Percentiles rank a stretch among this genome's conserved stretches.
These are phyloP conservation scores for Hanseniaspora valbyensis DNA, from an alignment of 805 yeast species.

Conservation along the genomic window DNA sequence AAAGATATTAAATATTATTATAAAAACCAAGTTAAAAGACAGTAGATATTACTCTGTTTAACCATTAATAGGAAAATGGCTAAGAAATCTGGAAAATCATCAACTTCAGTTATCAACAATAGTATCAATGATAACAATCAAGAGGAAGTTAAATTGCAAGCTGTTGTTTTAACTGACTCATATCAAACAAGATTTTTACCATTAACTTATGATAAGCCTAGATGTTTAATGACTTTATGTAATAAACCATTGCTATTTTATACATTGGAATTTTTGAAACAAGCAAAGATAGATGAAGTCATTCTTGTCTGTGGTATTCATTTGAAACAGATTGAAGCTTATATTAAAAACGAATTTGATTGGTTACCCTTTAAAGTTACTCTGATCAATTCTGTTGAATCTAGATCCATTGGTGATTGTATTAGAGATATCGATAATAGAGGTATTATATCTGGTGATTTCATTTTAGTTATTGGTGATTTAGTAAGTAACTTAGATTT, in stretches of 20 bases:
- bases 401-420: constrained; percentile 90
- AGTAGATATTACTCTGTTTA: background rate
- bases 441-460: constrained; percentile 83
- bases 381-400: constrained; percentile 73
- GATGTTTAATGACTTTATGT: constrained; percentile 86
- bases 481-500: constrained; percentile 88
- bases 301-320: constrained; percentile 82
- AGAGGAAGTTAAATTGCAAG: constrained; percentile 72
- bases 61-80: background rate
- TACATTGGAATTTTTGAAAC: constrained; percentile 86
- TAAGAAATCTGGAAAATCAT: constrained; percentile 9
- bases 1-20: too few species aligned
- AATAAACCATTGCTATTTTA: constrained; percentile 90
- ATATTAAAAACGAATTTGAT: constrained; percentile 49
- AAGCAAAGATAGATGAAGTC: constrained; percentile 70
- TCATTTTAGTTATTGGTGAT: constrained; percentile 83
- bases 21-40: too few species aligned
- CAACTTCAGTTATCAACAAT: background rate
- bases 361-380: constrained; percentile 73
- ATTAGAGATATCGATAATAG: constrained; percentile 91
- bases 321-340: constrained; percentile 75
- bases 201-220: constrained; percentile 68
- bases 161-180: constrained; percentile 88
- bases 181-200: constrained; percentile 91
- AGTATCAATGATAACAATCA: constrained; percentile 35